These are phyloP conservation scores for Arthrinium puccinioides DNA, from an alignment of 2,329 filamentous ascomycete genomes.

Conservation along the genomic window DNA sequence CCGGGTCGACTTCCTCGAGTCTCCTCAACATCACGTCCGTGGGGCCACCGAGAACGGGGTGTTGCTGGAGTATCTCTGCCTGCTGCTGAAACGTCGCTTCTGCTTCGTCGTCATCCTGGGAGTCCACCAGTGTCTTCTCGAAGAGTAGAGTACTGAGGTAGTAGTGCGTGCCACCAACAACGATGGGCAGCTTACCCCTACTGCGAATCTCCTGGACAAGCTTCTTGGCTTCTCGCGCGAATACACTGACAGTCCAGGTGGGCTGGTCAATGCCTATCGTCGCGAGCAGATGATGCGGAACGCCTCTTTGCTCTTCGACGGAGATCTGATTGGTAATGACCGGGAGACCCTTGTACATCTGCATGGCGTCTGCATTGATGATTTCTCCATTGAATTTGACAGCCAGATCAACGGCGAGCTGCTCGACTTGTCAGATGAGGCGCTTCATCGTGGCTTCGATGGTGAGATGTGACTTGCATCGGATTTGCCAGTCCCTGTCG, in stretches of 20 bases:
- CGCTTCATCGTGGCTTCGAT: not conserved
- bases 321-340: slow-evolving; percentile 95
- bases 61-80: slow-evolving; percentile 35
- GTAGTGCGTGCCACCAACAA: slow-evolving; percentile 94
- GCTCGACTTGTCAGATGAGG: slow-evolving; percentile 4
- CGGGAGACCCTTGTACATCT: slow-evolving; percentile 85
- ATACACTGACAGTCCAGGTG: slow-evolving; percentile 77
- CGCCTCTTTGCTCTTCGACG: slow-evolving; percentile 61
- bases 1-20: slow-evolving; percentile 74
- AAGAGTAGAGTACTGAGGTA: slow-evolving; percentile 89
- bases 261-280: slow-evolving; percentile 68
- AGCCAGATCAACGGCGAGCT: slow-evolving; percentile 89
- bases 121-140: slow-evolving; percentile 56
- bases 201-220: slow-evolving; percentile 71
- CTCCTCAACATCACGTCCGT: slow-evolving; percentile 66
- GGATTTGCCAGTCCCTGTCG: slow-evolving; percentile 73
- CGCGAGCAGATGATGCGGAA: slow-evolving; percentile 84
- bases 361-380: slow-evolving; percentile 97
- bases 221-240: slow-evolving; percentile 60
- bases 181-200: slow-evolving; percentile 74
- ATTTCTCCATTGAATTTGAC: slow-evolving; percentile 81
- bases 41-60: slow-evolving; percentile 64
- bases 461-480: slow-evolving; percentile 27
- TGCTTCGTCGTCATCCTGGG: slow-evolving; percentile 26
- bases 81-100: slow-evolving; percentile 14